Conservation (phyloP, 2,329 filamentous ascomycete species). For the Penicillium sp. region DNA sequence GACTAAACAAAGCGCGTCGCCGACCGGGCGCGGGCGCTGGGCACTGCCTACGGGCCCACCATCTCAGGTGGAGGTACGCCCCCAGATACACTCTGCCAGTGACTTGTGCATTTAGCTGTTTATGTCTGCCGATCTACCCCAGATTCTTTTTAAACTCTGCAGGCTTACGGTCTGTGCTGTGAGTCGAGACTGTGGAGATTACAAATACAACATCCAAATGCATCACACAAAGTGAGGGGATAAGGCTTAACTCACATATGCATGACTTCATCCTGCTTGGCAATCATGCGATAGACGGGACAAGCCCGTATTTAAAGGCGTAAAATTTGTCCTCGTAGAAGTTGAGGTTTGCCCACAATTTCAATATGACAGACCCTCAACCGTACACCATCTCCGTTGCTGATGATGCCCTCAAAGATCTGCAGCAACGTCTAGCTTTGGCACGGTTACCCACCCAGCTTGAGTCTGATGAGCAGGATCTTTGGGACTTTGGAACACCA, state of each 20-base stretch:
- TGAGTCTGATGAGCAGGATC: slow-evolving; percentile 17
- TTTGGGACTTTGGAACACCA: slow-evolving; percentile 23
- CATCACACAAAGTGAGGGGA: background rate
- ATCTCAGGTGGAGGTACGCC: background rate
- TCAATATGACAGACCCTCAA: slow-evolving; percentile 13
- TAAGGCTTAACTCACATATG: background rate
- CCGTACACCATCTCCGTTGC: slow-evolving; percentile 18
- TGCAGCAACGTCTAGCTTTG: slow-evolving; percentile 20
- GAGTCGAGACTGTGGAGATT: background rate
- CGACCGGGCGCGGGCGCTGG: too few relatives aligned
- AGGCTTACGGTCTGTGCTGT: background rate
- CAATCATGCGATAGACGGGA: background rate
- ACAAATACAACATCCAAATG: background rate
- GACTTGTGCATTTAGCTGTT: background rate
- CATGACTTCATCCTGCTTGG: background rate
- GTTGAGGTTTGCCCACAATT: too few relatives aligned
- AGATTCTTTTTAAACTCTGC: background rate
- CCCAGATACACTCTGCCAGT: too few relatives aligned
- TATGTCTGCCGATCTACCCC: background rate
- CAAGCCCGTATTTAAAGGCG: background rate
- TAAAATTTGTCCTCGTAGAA: background rate
- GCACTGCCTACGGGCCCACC: background rate
- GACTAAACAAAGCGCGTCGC: slow-evolving; percentile 8
- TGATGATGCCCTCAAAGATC: slow-evolving; percentile 15
- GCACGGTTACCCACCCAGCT: slow-evolving; percentile 20